Evolutionary conservation across 805 yeast species (phyloP).

Genomic region (Spathaspora boniae): DNA sequence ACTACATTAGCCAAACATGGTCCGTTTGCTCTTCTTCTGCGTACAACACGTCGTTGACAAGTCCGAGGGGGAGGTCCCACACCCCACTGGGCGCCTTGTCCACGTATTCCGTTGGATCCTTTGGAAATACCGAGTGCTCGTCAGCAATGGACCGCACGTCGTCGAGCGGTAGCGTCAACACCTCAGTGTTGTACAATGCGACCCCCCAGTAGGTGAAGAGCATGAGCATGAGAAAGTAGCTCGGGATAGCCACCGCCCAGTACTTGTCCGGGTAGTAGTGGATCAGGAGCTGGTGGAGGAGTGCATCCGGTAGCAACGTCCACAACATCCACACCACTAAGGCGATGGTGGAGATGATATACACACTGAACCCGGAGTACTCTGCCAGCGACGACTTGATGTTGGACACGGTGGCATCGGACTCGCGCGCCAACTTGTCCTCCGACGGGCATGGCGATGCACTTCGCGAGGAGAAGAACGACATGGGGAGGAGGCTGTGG

Average conservation of each 20-base stretch:
- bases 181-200: conserved; percentile 72
- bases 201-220: conserved; percentile 68
- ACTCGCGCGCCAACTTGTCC: conserved; percentile 59
- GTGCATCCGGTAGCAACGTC: conserved; percentile 67
- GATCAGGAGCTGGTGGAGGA: conserved; percentile 51
- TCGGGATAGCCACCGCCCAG: conserved; percentile 85
- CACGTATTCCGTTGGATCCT: conserved; percentile 32
- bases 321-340: conserved; percentile 61
- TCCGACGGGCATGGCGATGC: conserved; percentile 7
- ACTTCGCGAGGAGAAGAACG: conserved; percentile 6
- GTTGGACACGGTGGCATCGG: conserved; percentile 58
- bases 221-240: conserved; percentile 67
- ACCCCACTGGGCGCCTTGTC: conserved; percentile 75
- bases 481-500: too few species aligned
- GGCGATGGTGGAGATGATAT: conserved; percentile 59
- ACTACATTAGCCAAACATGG: background rate
- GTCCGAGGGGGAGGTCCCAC: conserved; percentile 74
- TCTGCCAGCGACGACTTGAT: conserved; percentile 61
- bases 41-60: conserved; percentile 66
- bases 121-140: conserved; percentile 44
- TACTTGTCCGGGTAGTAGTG: conserved; percentile 82
- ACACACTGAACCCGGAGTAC: conserved; percentile 84
- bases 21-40: conserved; percentile 7
- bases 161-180: conserved; percentile 56
- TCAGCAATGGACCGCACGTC: conserved; percentile 69